Conservation (phyloP, 768 basidiomycete species). For the Clathrus columnatus region DNA sequence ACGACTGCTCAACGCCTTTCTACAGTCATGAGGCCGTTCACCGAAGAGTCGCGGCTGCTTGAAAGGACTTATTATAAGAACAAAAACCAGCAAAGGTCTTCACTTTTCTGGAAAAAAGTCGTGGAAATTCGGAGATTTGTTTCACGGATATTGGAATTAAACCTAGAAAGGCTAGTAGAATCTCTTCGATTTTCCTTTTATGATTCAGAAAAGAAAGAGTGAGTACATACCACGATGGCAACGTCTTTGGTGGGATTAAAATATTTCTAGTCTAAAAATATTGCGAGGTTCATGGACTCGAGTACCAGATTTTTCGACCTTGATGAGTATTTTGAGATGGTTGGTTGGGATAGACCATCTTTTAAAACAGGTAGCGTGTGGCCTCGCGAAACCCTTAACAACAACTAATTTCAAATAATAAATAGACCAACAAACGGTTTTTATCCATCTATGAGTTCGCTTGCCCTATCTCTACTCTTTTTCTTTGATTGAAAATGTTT, state of each 20-base stretch:
- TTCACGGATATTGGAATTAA: constrained; percentile 24
- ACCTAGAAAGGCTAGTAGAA: constrained; percentile 26
- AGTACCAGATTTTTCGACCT: constrained; percentile 33
- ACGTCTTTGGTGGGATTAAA: neutral
- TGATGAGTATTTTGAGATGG: constrained; percentile 29
- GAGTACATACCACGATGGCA: constrained; percentile 29
- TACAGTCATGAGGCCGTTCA: constrained; percentile 22
- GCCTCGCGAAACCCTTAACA: neutral
- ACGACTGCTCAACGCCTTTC: constrained; percentile 9
- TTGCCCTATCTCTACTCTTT: neutral
- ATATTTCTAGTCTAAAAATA: constrained; percentile 35
- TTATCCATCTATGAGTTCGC: constrained; percentile 47
- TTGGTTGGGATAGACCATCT: constrained; percentile 30
- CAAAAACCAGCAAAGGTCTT: constrained; percentile 66
- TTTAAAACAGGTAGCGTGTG: constrained; percentile 38
- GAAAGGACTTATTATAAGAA: constrained; percentile 69
- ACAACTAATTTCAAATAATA: neutral
- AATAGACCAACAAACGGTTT: constrained; percentile 38
- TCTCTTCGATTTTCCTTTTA: constrained; percentile 46
- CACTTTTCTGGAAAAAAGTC: constrained; percentile 64
- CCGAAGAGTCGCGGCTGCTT: constrained; percentile 49
- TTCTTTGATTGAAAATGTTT: neutral
- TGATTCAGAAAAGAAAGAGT: constrained; percentile 25
- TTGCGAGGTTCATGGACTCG: constrained; percentile 59
- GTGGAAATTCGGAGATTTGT: constrained; percentile 51